These are phyloP conservation scores for Macrolepiota fuliginosa DNA, from an alignment of 768 basidiomycete species.

Conservation along the genomic window DNA sequence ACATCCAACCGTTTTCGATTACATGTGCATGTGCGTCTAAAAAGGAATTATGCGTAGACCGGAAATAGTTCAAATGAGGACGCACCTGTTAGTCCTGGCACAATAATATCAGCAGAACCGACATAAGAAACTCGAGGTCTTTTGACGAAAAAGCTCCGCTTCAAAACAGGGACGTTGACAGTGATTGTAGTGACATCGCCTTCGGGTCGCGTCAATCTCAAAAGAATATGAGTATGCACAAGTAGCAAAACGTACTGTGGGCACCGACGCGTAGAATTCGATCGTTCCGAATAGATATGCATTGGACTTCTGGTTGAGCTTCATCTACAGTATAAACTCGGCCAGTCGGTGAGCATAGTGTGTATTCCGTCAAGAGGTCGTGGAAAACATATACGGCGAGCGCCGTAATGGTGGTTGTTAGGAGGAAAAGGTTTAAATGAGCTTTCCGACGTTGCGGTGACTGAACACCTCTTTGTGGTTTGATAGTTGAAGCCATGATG, in stretches of 20 bases:
- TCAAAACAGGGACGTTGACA: not conserved
- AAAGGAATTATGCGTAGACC: not conserved
- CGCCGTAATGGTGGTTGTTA: not conserved
- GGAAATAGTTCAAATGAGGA: not conserved
- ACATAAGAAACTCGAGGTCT: slow-evolving; percentile 16
- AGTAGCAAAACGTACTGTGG: slow-evolving; percentile 35
- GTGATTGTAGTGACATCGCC: not conserved
- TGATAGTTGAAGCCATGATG: slow-evolving; percentile 8
- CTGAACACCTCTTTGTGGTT: not conserved
- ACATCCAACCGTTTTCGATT: slow-evolving; percentile 69
- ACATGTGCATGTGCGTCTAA: slow-evolving; percentile 82
- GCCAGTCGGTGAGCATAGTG: slow-evolving; percentile 49
- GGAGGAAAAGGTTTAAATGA: not conserved
- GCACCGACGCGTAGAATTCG: slow-evolving; percentile 47
- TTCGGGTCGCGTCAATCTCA: not conserved
- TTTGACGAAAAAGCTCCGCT: not conserved
- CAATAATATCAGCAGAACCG: slow-evolving; percentile 41
- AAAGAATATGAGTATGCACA: not conserved
- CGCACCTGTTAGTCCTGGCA: slow-evolving; percentile 74
- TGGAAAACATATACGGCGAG: not conserved
- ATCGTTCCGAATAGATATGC: slow-evolving; percentile 52
- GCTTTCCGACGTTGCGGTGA: not conserved
- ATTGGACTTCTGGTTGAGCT: slow-evolving; percentile 49
- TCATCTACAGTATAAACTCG: slow-evolving; percentile 74
- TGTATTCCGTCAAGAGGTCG: slow-evolving; percentile 31